These are phyloP conservation scores for Sphaerulina musiva DNA, from an alignment of 2,329 filamentous ascomycete genomes.

Conservation along the genomic window DNA sequence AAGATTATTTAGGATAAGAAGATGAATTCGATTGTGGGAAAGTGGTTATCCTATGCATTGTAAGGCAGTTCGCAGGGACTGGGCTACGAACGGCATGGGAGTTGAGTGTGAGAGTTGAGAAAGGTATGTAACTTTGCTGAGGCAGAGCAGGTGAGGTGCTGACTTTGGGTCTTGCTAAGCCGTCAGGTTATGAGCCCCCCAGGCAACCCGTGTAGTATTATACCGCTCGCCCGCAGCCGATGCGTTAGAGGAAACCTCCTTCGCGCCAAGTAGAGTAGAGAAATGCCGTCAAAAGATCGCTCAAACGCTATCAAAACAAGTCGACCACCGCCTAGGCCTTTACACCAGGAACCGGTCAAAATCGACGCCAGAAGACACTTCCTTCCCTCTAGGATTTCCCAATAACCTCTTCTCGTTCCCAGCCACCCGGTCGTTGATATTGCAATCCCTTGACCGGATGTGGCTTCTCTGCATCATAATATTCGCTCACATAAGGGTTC, in stretches of 20 bases:
- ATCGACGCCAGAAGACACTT: no score
- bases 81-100: not conserved
- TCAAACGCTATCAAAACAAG: not conserved
- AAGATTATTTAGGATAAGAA: not conserved
- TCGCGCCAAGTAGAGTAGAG: not conserved
- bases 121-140: no score
- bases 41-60: not conserved
- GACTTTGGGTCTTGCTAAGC: no score
- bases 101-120: no score
- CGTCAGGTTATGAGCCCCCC: no score
- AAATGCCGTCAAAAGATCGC: not conserved
- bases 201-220: no score
- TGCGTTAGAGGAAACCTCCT: not conserved
- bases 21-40: not conserved
- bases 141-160: no score
- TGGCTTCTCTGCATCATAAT: conserved; percentile 60
- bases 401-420: conserved; percentile 78
- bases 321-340: not conserved
- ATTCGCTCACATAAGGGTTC: conserved; percentile 83
- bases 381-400: not conserved
- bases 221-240: no score
- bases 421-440: conserved; percentile 63
- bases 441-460: conserved; percentile 65
- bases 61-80: not conserved
- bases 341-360: not conserved